Conservation (phyloP, 2,329 filamentous ascomycete species). For the Cladobotryum protrusum region DNA sequence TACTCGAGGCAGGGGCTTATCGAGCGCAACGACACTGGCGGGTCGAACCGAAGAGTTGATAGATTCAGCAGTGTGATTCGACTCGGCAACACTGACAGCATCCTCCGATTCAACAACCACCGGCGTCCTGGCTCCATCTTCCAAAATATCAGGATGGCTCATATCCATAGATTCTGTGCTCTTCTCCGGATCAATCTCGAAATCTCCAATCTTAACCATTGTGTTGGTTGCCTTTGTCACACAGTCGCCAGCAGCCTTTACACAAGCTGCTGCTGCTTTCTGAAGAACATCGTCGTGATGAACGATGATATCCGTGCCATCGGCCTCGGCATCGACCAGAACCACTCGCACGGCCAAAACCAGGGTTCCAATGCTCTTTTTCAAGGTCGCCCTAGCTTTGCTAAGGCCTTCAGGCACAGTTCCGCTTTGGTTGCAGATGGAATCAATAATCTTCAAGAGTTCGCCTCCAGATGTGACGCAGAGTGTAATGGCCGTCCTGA, state of each 20-base stretch:
- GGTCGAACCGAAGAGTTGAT: conserved; percentile 32
- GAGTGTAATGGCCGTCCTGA: conserved; percentile 75
- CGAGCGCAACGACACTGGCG: conserved; percentile 41
- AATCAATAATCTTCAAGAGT: conserved; percentile 72
- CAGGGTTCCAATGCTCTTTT: conserved; percentile 70
- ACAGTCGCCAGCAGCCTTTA: conserved; percentile 85
- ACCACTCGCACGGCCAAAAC: conserved; percentile 77
- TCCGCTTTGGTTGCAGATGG: conserved; percentile 71
- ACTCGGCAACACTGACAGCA: conserved; percentile 32
- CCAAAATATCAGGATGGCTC: conserved; percentile 40
- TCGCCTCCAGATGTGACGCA: conserved; percentile 76
- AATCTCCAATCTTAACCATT: conserved; percentile 84
- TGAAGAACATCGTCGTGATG: conserved; percentile 71
- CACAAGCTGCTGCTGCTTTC: conserved; percentile 75
- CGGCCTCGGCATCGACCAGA: conserved; percentile 60
- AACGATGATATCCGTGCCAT: conserved; percentile 72
- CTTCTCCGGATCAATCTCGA: conserved; percentile 71
- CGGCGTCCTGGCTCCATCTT: conserved; percentile 27
- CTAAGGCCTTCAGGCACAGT: conserved; percentile 61
- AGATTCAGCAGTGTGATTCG: conserved; percentile 31
- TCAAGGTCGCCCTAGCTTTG: conserved; percentile 68
- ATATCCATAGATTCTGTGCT: conserved; percentile 51
- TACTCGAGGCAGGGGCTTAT: conserved; percentile 64
- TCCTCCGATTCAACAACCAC: conserved; percentile 32
- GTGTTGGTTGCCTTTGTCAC: conserved; percentile 79